Base-by-base conservation (phyloP, 2,329 filamentous ascomycete species). In the Diaporthe sp. region DNA sequence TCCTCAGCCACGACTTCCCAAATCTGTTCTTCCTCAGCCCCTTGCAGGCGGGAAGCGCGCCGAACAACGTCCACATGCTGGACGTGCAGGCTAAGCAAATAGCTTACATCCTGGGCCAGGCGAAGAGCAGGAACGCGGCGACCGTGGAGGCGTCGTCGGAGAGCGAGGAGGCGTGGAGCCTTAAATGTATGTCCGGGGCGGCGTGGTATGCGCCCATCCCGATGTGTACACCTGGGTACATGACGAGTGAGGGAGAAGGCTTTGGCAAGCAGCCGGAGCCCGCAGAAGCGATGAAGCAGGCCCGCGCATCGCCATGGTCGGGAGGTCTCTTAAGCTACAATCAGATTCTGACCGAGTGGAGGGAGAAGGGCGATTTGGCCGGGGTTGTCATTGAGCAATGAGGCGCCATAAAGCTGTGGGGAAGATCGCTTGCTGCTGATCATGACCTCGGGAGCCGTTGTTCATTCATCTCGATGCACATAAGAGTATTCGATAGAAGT, bases 91-190 rank as follows among this genome's bases (percentile, higher is more conserved):
- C 70, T 12, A 52, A 4, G 19, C 70, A 72, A 13, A n/a, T 72
- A 22, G 70, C 42, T 13, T 52, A 72, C 17, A 52, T 72, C 17
- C 25, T 64, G 12, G 22, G 55, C 22, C 25, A 64, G 30, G 42
- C 55, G 25, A 52, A 22, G 40, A 35, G 25, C 12, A 52, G 42
- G n/a, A 28, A 66, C 22, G 58, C 42, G 12, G 33, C 47, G 38
- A 42, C 33, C 22, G 57, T 72, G 17, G 55, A 72, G 58, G 70
- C n/a, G 47, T 38, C 57, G 10, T 28, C 28, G 13, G 42, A 72
- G 33, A 45, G 57, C 42, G 70, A 72, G 38, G 70, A 64, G 58
- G 40, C 33, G 6, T 72, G 70, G 57, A 70, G 67, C 15, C 22
- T 25, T 12, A 35, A 40, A 28, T 40, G 42, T n/a, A 47, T 42